Evolutionary conservation across 2,329 filamentous ascomycete species (phyloP).

Genomic region (Clarireedia hainanense): DNA sequence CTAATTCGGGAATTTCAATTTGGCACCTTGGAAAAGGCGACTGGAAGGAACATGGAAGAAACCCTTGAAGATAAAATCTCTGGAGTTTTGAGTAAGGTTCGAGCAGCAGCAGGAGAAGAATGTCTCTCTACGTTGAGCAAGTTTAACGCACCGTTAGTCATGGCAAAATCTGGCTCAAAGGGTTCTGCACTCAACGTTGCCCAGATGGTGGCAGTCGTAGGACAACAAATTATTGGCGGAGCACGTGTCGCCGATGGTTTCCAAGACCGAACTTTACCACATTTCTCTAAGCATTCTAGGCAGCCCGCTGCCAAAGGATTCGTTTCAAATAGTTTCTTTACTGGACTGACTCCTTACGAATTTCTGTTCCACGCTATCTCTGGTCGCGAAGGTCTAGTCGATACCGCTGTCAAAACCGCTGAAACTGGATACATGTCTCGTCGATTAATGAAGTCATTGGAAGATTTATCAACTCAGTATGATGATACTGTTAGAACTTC

Average conservation of each 20-base stretch:
- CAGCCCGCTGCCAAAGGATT: conserved; percentile 96
- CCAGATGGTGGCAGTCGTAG: conserved; percentile 96
- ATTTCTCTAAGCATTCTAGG: conserved; percentile 88
- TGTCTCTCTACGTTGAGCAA: conserved; percentile 86
- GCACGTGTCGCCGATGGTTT: conserved; percentile 92
- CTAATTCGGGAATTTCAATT: conserved; percentile 73
- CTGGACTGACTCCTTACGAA: conserved; percentile 79
- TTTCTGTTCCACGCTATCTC: conserved; percentile 99
- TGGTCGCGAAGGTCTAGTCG: conserved; percentile 94
- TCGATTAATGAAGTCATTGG: conserved; percentile 93
- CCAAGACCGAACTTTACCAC: conserved; percentile 87
- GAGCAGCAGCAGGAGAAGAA: conserved; percentile 81
- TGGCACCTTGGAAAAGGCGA: conserved; percentile 74
- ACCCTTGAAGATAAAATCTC: conserved; percentile 88
- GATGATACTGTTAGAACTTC: conserved; percentile 93
- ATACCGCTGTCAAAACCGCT: conserved; percentile 97
- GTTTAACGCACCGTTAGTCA: conserved; percentile 88
- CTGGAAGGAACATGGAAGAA: conserved; percentile 85
- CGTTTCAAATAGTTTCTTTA: conserved; percentile 95
- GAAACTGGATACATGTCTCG: conserved; percentile 99
- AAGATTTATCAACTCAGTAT: conserved; percentile 89
- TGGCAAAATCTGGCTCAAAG: conserved; percentile 96
- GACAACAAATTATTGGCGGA: conserved; percentile 94
- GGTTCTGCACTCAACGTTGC: conserved; percentile 97
- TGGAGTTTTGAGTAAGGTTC: conserved; percentile 84